Percentiles rank a stretch among this genome's conserved stretches.
phyloP scores from a whole-genome alignment of 768 basidiomycete species.

The Phaeotremella fagi region DNA sequence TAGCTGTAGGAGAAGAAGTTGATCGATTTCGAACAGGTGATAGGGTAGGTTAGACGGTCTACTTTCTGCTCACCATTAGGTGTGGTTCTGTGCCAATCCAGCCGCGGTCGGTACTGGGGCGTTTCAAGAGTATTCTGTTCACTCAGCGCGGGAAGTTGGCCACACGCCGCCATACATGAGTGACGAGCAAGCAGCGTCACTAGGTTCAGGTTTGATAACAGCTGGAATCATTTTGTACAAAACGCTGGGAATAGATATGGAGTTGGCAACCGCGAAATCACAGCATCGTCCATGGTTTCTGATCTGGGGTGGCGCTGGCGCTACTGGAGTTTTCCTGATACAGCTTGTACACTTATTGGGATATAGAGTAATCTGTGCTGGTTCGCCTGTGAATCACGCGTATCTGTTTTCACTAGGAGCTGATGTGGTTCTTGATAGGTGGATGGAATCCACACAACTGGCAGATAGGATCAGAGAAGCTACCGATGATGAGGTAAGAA shows the following conservation, averaged over 20 bases:
- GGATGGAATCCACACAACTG: slow-evolving; percentile 9
- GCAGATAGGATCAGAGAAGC: slow-evolving; percentile 18
- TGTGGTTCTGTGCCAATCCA: slow-evolving; percentile 40
- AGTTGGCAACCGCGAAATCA: background rate
- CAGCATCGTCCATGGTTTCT: slow-evolving; percentile 16
- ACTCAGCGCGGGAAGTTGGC: slow-evolving; percentile 24
- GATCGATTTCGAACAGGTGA: slow-evolving; percentile 22
- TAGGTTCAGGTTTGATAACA: slow-evolving; percentile 34
- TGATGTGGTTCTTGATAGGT: slow-evolving; percentile 50
- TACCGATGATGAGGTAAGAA: slow-evolving; percentile 26
- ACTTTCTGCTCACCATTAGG: slow-evolving; percentile 1
- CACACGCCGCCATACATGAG: slow-evolving; percentile 20
- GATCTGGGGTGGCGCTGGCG: slow-evolving; percentile 31
- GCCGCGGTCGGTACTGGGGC: slow-evolving; percentile 18
- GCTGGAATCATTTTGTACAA: slow-evolving; percentile 29
- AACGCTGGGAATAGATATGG: slow-evolving; percentile 14
- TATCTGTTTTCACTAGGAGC: slow-evolving; percentile 52
- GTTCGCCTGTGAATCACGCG: slow-evolving; percentile 50
- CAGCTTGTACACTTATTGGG: slow-evolving; percentile 53
- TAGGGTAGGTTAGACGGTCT: slow-evolving; percentile 15
- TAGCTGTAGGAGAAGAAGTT: slow-evolving; percentile 17
- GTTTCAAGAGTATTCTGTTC: slow-evolving; percentile 37
- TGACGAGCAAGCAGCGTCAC: slow-evolving; percentile 25
- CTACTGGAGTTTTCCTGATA: slow-evolving; percentile 41
- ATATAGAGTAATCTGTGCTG: slow-evolving; percentile 53